Conservation (phyloP, 2,329 filamentous ascomycete genomes). For the Phaeoacremonium minimum region DNA sequence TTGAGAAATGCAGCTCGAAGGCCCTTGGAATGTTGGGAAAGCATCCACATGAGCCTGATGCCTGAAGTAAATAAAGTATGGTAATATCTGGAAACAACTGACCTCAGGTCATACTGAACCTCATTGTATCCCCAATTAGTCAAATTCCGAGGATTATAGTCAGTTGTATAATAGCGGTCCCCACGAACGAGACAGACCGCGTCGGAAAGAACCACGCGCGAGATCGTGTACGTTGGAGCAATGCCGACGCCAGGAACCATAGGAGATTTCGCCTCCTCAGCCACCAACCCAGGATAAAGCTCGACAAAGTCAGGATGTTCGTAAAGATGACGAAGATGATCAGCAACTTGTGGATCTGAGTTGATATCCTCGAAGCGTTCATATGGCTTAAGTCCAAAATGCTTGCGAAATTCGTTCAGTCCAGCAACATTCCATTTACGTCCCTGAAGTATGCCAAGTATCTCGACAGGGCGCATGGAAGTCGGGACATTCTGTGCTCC, state of each 20-base stretch:
- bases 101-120: slow-evolving; percentile 63
- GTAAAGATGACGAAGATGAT: slow-evolving; percentile 63
- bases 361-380: slow-evolving; percentile 82
- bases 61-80: too few relatives aligned
- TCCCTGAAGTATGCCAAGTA: slow-evolving; percentile 74
- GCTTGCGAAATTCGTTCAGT: slow-evolving; percentile 80
- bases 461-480: slow-evolving; percentile 70
- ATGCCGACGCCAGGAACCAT: slow-evolving; percentile 74
- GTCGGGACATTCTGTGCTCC: slow-evolving; percentile 71
- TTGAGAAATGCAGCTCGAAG: too few relatives aligned
- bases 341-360: slow-evolving; percentile 65
- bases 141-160: slow-evolving; percentile 68
- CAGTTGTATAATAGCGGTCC: slow-evolving; percentile 74
- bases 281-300: slow-evolving; percentile 73
- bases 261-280: slow-evolving; percentile 70
- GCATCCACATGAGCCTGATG: too few relatives aligned
- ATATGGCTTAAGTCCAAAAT: slow-evolving; percentile 73
- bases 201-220: slow-evolving; percentile 71
- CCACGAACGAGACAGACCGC: slow-evolving; percentile 75
- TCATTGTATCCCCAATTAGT: slow-evolving; percentile 84
- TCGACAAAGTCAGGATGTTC: slow-evolving; percentile 78
- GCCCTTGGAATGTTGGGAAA: too few relatives aligned
- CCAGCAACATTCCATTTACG: slow-evolving; percentile 73
- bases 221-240: slow-evolving; percentile 71
- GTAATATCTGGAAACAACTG: too few relatives aligned